These are phyloP conservation scores for Cyberlindnera nakhonratchasimensis DNA, from an alignment of 805 yeast genomes.

Conservation along the genomic window DNA sequence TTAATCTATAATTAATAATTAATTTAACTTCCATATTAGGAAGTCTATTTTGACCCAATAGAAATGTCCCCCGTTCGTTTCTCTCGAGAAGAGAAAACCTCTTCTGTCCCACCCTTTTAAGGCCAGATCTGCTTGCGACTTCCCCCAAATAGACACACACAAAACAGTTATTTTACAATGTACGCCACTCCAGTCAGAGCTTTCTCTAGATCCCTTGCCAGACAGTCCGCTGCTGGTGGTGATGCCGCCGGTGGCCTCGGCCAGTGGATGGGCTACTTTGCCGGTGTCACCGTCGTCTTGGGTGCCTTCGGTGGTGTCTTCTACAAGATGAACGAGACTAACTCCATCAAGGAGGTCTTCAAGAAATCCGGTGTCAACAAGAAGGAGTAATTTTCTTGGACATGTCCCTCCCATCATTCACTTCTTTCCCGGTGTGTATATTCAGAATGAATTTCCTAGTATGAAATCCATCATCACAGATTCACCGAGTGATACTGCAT, in stretches of 20 bases:
- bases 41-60: too few species aligned
- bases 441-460: too few species aligned
- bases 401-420: too few species aligned
- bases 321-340: conserved; percentile 25
- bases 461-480: too few species aligned
- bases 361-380: conserved; percentile 22
- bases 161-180: conserved; percentile 19
- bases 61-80: background rate
- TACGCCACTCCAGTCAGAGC: conserved; percentile 27
- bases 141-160: background rate
- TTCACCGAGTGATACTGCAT: too few species aligned
- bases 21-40: conserved; percentile 14
- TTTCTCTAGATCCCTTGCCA: conserved; percentile 26
- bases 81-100: conserved; percentile 1
- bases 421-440: background rate
- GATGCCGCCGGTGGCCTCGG: conserved; percentile 18
- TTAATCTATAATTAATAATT: background rate
- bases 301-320: conserved; percentile 25
- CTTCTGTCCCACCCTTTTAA: too few species aligned
- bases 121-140: too few species aligned
- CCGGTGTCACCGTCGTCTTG: conserved; percentile 24
- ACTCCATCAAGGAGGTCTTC: conserved; percentile 23
- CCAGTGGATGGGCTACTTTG: conserved; percentile 27
- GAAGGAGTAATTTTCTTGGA: background rate
- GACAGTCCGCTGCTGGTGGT: conserved; percentile 21